phyloP scores from a whole-genome alignment of 371 early-diverging fungal genomes.

The Chytridium lagenaria region DNA sequence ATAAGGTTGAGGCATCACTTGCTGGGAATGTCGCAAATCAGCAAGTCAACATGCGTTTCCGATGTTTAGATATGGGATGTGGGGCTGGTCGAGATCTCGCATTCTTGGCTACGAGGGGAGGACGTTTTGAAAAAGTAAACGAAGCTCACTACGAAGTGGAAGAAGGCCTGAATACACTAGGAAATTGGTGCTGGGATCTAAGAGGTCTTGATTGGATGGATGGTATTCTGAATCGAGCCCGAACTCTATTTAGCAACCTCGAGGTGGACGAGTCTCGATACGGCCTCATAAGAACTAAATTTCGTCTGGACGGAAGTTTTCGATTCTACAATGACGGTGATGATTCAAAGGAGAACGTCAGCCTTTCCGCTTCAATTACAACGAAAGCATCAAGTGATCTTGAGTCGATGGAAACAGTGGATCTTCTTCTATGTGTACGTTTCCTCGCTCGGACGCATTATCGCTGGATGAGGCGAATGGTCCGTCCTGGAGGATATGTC shows the following conservation, averaged over 20 bases:
- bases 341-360: neutral
- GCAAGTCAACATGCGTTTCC: neutral
- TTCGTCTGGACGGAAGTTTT: slow-evolving; percentile 1
- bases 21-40: neutral
- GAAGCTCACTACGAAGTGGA: no score
- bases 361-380: neutral
- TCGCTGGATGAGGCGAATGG: neutral
- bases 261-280: neutral
- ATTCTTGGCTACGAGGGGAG: neutral
- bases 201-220: neutral
- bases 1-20: neutral
- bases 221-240: neutral
- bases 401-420: neutral
- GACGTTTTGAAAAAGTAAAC: neutral
- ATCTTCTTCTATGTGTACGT: slow-evolving; percentile 8
- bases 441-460: slow-evolving; percentile 9
- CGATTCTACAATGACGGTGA: neutral
- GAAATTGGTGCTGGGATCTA: neutral
- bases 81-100: slow-evolving; percentile 5
- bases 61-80: slow-evolving; percentile 12
- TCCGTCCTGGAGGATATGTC: slow-evolving; percentile 2
- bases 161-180: no score
- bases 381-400: neutral
- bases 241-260: neutral
- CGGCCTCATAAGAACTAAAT: neutral